These are phyloP conservation scores for Alisma plantagoaquatica DNA, from an alignment of 106 monocot species.

Conservation along the genomic window DNA sequence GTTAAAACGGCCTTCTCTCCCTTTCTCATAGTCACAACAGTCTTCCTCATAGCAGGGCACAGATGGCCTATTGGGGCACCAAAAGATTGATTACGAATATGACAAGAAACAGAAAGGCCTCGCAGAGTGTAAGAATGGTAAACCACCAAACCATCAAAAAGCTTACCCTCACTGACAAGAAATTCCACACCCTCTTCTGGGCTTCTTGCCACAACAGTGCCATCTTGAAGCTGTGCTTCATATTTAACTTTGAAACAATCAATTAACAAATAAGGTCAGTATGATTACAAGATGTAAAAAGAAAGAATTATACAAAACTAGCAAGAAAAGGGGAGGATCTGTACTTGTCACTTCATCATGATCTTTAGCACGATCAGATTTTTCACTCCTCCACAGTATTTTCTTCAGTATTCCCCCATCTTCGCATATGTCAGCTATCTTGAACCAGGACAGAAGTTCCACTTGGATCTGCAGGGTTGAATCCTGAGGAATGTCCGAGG, in stretches of 20 bases:
- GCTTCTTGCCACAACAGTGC: conserved; percentile 35
- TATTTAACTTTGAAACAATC: conserved; percentile 42
- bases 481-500: conserved; percentile 4
- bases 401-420: conserved; percentile 72
- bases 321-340: neutral
- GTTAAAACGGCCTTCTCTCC: conserved; percentile 49
- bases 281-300: neutral
- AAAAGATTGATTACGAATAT: neutral
- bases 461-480: conserved; percentile 43
- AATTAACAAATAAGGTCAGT: neutral
- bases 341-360: conserved; percentile 58
- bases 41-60: conserved; percentile 34
- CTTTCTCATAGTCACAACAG: conserved; percentile 50
- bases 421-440: conserved; percentile 45
- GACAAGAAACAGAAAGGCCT: neutral
- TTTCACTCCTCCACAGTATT: conserved; percentile 34
- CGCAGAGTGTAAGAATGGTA: neutral
- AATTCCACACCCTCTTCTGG: conserved; percentile 47
- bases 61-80: conserved; percentile 33
- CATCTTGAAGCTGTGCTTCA: conserved; percentile 37
- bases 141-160: neutral
- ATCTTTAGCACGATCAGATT: conserved; percentile 30
- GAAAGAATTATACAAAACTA: too few relatives aligned
- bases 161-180: conserved; percentile 40
- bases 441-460: conserved; percentile 57